Conservation (phyloP, 2,329 filamentous ascomycete genomes). For the Colletotrichum sp. region DNA sequence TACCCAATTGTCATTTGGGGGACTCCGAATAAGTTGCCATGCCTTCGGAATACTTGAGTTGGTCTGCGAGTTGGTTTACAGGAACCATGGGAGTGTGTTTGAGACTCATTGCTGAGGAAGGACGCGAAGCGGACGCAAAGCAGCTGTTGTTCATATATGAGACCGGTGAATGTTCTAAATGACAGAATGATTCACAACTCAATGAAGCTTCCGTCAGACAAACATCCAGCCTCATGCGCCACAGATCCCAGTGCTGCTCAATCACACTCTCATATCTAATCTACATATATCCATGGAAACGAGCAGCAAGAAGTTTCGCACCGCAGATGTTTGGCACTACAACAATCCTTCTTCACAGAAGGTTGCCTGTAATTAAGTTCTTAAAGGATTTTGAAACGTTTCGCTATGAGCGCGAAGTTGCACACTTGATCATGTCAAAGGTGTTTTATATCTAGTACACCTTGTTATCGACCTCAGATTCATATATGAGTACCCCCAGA, state of each 20-base stretch:
- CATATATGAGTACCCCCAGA: not conserved
- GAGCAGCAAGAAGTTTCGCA: not conserved
- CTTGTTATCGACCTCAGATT: not conserved
- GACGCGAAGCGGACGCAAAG: not conserved
- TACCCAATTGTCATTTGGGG: accelerated
- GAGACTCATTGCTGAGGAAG: not conserved
- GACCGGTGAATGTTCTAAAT: accelerated
- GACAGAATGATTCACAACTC: accelerated
- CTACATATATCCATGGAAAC: not conserved
- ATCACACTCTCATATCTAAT: not conserved
- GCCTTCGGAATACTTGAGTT: not conserved
- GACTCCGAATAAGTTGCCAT: too few relatives aligned
- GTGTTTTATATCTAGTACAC: not conserved
- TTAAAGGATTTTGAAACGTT: accelerated
- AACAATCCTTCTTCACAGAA: too few relatives aligned
- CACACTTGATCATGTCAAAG: accelerated
- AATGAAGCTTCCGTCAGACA: not conserved
- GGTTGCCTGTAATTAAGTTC: too few relatives aligned
- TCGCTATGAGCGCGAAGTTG: accelerated
- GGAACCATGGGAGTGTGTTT: not conserved
- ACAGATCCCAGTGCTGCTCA: not conserved
- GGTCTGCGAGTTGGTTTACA: not conserved
- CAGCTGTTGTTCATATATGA: not conserved
- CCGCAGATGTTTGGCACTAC: too few relatives aligned
- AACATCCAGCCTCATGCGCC: accelerated